These are phyloP conservation scores for Parmales sp. DNA, from an alignment of 108 stramenopile genomes.

Conservation along the genomic window DNA sequence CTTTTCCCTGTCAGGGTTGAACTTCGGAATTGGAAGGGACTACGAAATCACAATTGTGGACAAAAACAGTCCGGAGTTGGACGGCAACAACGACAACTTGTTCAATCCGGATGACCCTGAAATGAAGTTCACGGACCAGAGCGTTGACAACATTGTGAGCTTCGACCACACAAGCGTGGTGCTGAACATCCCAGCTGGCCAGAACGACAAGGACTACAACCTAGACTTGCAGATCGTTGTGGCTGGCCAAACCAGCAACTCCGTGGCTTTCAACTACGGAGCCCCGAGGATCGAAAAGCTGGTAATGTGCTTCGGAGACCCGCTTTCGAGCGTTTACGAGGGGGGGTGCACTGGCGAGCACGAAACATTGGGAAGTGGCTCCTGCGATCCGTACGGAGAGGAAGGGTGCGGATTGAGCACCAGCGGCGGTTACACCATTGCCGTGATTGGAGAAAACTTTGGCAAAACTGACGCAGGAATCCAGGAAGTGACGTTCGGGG, in stretches of 20 bases:
- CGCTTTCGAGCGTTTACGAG: neutral
- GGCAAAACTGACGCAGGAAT: neutral
- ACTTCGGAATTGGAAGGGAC: neutral
- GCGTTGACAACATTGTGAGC: neutral
- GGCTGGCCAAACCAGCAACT: neutral
- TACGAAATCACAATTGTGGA: neutral
- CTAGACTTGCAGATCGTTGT: neutral
- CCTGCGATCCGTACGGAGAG: neutral
- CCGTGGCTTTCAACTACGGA: neutral
- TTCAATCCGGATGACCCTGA: too few relatives aligned
- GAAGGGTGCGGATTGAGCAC: neutral
- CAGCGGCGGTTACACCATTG: constrained; percentile 6
- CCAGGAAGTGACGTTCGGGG: constrained; percentile 3
- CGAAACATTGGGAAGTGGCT: neutral
- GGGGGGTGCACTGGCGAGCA: neutral
- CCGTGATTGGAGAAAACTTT: neutral
- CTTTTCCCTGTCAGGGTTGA: neutral
- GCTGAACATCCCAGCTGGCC: neutral
- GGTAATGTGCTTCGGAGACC: neutral
- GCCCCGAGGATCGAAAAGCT: neutral
- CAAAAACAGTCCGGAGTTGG: too few relatives aligned
- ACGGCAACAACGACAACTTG: neutral
- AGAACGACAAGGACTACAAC: neutral
- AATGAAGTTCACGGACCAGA: neutral
- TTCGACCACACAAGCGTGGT: neutral